Percentiles rank a stretch among this genome's conserved stretches.
Conservation (phyloP, 352 stramenopile genomes). For the Elongisporangium undulatum region DNA sequence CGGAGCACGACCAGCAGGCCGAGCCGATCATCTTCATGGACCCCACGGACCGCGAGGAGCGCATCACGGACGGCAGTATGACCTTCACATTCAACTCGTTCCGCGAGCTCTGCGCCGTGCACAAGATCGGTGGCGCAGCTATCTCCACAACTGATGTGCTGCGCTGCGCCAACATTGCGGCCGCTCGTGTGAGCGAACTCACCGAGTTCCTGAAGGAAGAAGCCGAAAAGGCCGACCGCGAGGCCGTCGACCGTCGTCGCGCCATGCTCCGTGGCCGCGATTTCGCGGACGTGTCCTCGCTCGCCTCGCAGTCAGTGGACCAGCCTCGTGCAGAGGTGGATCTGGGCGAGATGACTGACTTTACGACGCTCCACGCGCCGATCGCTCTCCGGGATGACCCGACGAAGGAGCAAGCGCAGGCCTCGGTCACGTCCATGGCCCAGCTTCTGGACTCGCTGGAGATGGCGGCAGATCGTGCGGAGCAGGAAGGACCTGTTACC, state of each 20-base stretch:
- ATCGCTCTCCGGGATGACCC: conserved; percentile 69
- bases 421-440: conserved; percentile 66
- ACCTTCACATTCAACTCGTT: conserved; percentile 92
- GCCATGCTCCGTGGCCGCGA: conserved; percentile 67
- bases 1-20: conserved; percentile 21
- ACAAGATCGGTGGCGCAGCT: conserved; percentile 86
- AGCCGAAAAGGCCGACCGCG: conserved; percentile 65
- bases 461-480: conserved; percentile 32
- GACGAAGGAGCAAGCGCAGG: conserved; percentile 39
- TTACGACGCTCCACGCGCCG: conserved; percentile 63
- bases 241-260: conserved; percentile 56
- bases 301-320: conserved; percentile 16
- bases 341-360: conserved; percentile 82
- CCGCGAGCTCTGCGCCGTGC: conserved; percentile 85
- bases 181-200: conserved; percentile 69
- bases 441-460: conserved; percentile 71
- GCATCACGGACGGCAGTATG: conserved; percentile 79
- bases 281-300: conserved; percentile 60
- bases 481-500: conserved; percentile 10
- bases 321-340: conserved; percentile 52
- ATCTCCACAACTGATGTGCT: conserved; percentile 65
- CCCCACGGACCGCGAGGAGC: conserved; percentile 87
- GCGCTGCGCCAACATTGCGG: conserved; percentile 71
- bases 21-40: conserved; percentile 83
- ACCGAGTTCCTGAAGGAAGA: conserved; percentile 78